Percentiles rank a stretch among this genome's conserved stretches.
Conservation (phyloP, 768 basidiomycete genomes). For the Russula emetica region DNA sequence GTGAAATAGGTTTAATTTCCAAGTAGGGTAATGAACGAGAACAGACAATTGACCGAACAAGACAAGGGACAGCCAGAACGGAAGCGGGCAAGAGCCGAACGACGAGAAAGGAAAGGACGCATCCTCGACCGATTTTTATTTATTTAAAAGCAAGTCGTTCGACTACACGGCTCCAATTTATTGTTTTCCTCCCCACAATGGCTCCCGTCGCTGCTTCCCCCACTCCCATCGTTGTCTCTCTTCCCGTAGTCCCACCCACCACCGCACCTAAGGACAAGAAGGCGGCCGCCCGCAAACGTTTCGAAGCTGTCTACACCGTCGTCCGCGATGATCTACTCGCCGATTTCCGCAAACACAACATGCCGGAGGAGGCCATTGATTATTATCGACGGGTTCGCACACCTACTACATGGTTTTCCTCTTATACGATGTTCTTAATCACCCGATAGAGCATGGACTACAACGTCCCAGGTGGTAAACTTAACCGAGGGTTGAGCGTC, state of each 20-base stretch:
- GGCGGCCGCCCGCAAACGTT: slow-evolving; percentile 47
- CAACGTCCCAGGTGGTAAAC: slow-evolving; percentile 97
- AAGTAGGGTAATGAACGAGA: neutral
- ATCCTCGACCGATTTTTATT: neutral
- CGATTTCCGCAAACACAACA: slow-evolving; percentile 60
- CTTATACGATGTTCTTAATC: slow-evolving; percentile 9
- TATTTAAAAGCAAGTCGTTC: neutral
- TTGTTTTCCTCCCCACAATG: slow-evolving; percentile 5
- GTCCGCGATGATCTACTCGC: slow-evolving; percentile 76
- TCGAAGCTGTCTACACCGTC: slow-evolving; percentile 65
- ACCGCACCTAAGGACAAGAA: slow-evolving; percentile 17
- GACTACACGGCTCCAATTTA: no score
- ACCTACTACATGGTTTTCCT: neutral
- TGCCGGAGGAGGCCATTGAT: slow-evolving; percentile 78
- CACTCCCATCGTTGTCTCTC: neutral
- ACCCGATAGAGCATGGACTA: slow-evolving; percentile 70
- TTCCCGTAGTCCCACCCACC: neutral
- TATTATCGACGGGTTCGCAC: slow-evolving; percentile 76
- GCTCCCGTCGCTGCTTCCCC: slow-evolving; percentile 22
- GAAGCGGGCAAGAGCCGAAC: neutral
- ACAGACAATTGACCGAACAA: neutral
- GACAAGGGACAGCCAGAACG: no score
- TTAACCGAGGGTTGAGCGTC: slow-evolving; percentile 95
- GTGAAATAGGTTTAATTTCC: no score
- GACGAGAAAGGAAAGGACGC: neutral